phyloP scores from a whole-genome alignment of 192 early-diverging fungal genomes.

The Gryganskiella cystojenkinii region DNA sequence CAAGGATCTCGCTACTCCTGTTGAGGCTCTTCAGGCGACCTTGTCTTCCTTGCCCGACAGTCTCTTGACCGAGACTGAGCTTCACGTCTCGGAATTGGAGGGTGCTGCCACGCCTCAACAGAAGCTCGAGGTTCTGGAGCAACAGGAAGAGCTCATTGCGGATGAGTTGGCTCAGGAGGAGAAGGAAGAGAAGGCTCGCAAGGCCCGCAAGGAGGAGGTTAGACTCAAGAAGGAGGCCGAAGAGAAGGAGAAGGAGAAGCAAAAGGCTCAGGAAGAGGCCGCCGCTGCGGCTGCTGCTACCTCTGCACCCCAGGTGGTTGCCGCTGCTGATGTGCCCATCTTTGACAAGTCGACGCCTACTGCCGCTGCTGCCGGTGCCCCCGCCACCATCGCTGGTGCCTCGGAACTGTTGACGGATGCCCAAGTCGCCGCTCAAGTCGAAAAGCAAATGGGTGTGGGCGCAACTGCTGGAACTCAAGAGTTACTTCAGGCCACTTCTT shows the following conservation, averaged over 20 bases:
- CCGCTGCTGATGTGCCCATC: constrained; percentile 7
- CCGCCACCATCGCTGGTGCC: constrained; percentile 31
- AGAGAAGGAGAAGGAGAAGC: constrained; percentile 52
- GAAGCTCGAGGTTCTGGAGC: constrained; percentile 91
- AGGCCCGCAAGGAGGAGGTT: constrained; percentile 67
- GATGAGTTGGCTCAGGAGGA: constrained; percentile 94
- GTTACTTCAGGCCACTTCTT: constrained; percentile 12
- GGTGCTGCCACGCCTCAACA: constrained; percentile 94
- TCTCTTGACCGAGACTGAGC: constrained; percentile 86
- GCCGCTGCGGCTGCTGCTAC: constrained; percentile 12
- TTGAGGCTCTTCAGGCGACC: constrained; percentile 93
- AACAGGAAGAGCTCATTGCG: constrained; percentile 97
- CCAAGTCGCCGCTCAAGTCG: constrained; percentile 39
- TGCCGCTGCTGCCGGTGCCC: constrained; percentile 32
- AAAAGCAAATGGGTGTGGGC: constrained; percentile 14
- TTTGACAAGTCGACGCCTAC: constrained; percentile 19
- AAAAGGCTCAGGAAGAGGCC: constrained; percentile 37
- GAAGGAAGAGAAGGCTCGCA: constrained; percentile 67
- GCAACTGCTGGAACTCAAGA: constrained; percentile 28
- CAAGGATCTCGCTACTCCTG: constrained; percentile 55
- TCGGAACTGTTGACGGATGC: constrained; percentile 45
- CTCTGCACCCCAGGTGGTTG: not conserved
- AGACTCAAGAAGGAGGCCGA: constrained; percentile 60
- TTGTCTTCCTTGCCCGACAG: constrained; percentile 92
- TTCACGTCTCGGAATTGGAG: constrained; percentile 88